Conservation (phyloP, 345 rosid genomes). For the Corchorus olitorius region DNA sequence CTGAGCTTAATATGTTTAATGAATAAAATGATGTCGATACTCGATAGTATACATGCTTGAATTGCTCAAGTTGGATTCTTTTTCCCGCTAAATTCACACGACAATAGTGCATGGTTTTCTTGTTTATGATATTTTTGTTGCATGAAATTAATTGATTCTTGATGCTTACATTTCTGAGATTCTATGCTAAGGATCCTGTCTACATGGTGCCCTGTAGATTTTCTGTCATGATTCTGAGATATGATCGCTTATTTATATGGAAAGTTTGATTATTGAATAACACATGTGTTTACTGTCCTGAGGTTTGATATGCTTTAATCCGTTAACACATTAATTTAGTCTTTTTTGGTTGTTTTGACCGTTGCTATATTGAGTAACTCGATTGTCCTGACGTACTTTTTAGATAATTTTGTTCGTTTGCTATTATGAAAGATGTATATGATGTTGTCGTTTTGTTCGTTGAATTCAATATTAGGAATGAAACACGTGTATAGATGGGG, state of each 20-base stretch:
- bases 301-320: neutral
- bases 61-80: neutral
- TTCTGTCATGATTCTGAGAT: neutral
- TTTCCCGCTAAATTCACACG: neutral
- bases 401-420: neutral
- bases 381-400: constrained; percentile 10
- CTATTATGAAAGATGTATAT: neutral
- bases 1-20: neutral
- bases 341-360: neutral
- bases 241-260: neutral
- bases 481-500: neutral
- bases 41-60: neutral
- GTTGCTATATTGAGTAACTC: neutral
- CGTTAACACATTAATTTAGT: constrained; percentile 3
- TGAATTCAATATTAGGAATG: neutral
- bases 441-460: constrained; percentile 7
- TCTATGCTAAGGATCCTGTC: neutral
- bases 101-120: neutral
- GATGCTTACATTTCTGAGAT: neutral
- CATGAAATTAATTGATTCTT: constrained; percentile 10
- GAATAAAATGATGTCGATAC: neutral
- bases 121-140: neutral
- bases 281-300: neutral
- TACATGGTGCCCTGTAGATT: neutral
- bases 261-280: constrained; percentile 12